Evolutionary conservation across 2,329 filamentous ascomycete genomes (phyloP).

Genomic region (Paecilomyces fulvus): DNA sequence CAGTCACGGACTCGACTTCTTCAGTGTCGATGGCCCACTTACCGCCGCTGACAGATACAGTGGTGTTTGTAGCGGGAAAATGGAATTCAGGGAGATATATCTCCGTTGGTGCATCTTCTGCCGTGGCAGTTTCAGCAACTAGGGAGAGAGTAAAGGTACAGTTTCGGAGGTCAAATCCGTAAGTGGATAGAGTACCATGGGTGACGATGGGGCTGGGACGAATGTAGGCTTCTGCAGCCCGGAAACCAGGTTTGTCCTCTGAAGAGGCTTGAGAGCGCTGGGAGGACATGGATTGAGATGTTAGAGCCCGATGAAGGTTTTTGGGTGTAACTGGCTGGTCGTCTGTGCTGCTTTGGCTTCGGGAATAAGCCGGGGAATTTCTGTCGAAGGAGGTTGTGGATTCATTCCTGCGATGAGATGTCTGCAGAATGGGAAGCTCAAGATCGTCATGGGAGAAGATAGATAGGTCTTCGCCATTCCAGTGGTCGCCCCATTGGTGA

Average conservation of each 20-base stretch:
- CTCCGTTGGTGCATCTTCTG: constrained; percentile 63
- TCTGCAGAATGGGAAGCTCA: constrained; percentile 35
- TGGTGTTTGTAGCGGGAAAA: constrained; percentile 67
- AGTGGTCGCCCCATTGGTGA: constrained; percentile 82
- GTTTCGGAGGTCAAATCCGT: constrained; percentile 73
- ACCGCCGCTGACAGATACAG: constrained; percentile 70
- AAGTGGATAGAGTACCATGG: constrained; percentile 60
- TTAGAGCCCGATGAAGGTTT: constrained; percentile 67
- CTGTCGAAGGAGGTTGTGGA: constrained; percentile 29
- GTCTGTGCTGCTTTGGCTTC: constrained; percentile 38
- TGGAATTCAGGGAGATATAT: constrained; percentile 87
- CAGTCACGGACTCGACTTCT: constrained; percentile 57
- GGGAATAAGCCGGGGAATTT: constrained; percentile 46
- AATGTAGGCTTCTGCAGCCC: constrained; percentile 88
- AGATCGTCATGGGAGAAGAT: constrained; percentile 82
- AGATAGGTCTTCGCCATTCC: constrained; percentile 96
- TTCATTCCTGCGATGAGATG: constrained; percentile 25
- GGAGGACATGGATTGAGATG: constrained; percentile 48
- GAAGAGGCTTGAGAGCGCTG: constrained; percentile 46
- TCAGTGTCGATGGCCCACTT: constrained; percentile 80
- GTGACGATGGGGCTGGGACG: constrained; percentile 72
- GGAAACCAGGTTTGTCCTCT: constrained; percentile 62
- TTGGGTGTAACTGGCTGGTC: constrained; percentile 55
- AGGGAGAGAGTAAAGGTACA: constrained; percentile 70
- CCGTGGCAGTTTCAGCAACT: constrained; percentile 50